Evolutionary conservation across 23 red algal genomes (phyloP).

Genomic region (Gracilaria vermiculophylla): DNA sequence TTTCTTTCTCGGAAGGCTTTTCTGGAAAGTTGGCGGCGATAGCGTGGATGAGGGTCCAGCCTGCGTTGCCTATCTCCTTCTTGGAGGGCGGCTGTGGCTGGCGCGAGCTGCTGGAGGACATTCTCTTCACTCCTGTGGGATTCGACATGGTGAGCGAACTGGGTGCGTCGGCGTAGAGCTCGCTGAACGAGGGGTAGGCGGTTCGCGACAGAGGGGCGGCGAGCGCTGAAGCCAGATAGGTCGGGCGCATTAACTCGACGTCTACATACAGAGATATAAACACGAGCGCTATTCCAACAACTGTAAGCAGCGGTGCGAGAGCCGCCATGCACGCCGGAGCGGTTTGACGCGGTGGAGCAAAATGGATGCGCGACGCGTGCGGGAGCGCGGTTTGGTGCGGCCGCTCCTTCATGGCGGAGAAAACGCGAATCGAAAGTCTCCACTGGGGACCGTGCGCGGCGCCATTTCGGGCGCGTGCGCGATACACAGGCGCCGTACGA

Average conservation of each 20-base stretch:
- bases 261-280: conserved; percentile 1
- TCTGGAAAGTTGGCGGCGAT: conserved; percentile 73
- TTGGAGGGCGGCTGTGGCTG: conserved; percentile 29
- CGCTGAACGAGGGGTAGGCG: not conserved
- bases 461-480: not conserved
- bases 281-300: not conserved
- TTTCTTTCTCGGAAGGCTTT: conserved; percentile 47
- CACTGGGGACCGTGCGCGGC: not conserved
- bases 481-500: not conserved
- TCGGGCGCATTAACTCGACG: not conserved
- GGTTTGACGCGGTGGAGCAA: not conserved
- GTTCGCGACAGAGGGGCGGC: not conserved
- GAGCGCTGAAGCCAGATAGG: not conserved
- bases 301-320: conserved; percentile 18
- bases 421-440: not conserved
- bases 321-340: not conserved
- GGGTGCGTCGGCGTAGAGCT: no score
- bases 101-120: not conserved
- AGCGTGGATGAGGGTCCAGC: conserved; percentile 71
- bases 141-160: not conserved
- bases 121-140: not conserved
- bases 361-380: not conserved
- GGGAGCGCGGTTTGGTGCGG: not conserved
- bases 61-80: conserved; percentile 62
- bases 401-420: not conserved